Evolutionary conservation across 768 basidiomycete species (phyloP), one percentile per base, ranked within the genome.

Genomic region (Albatrellus ellisii): DNA sequence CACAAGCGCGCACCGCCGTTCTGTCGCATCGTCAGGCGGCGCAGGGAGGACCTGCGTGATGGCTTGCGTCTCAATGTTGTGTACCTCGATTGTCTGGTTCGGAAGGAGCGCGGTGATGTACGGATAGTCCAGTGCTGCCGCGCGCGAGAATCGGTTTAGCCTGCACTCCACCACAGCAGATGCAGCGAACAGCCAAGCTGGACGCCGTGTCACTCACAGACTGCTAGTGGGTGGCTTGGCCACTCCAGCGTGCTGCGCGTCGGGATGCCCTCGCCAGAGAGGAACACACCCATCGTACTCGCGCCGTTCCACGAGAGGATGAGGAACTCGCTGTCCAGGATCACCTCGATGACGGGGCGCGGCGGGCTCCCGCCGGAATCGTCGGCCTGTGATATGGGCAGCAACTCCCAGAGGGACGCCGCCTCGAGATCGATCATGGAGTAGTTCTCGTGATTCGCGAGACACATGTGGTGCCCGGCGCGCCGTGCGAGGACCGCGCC

Each of bases 221-320:
- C 63, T 15, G 77, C 71, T 18, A 75, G 62, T 0, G 90, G 87
- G 64, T 92, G 78, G 38, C 65, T 72, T 2, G 76, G 69, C 87
- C 89, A 95, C 55, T 88, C 74, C 33, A 95, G 62, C 2, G 91
- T 92, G 2, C 90, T 90, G 35, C 91, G 71, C 6, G 89, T 79
- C 4, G 92, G 89, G 58, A 94, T 90, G 0, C 89, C 91, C 2
- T 75, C 72, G 0, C 77, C 73, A 11, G 73, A 87, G 49, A 97
- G 68, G 52, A 97, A 98, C 8, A 98, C 63, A 0, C 92, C 92
- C 29, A 97, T 64, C 0, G 86, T 85, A 40, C 72, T 76, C 3
- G 67, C 62, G 11, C 87, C 92, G 1, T 80, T 90, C 73, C 82
- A 91, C 2, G 84, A 85, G 12, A 88, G 66, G 17, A 95, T 68